phyloP scores from a whole-genome alignment of 2,329 filamentous ascomycete species.

The Aureobasidium subglaciale region DNA sequence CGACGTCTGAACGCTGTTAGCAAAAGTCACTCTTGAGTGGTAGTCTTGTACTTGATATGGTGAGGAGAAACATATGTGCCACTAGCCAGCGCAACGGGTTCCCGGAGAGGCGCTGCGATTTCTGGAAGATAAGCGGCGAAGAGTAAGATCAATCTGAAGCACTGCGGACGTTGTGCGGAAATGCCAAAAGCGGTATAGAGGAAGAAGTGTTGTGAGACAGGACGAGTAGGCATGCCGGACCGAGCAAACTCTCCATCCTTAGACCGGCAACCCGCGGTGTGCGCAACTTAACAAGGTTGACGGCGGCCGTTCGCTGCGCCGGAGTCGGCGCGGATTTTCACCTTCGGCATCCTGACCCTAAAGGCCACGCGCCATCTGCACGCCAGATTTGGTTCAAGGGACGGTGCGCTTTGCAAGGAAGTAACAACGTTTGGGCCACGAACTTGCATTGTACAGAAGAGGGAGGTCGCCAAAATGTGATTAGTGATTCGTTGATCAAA shows the following conservation, averaged over 20 bases:
- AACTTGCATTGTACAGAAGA: conserved; percentile 7
- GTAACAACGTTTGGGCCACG: neutral
- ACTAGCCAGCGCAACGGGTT: neutral
- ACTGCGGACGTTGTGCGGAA: neutral
- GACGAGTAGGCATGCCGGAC: neutral
- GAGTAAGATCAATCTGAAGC: neutral
- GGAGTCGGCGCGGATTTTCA: neutral
- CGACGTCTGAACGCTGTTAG: neutral
- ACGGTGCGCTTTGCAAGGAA: neutral
- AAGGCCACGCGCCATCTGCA: neutral
- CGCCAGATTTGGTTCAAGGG: neutral
- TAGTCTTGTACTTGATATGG: neutral
- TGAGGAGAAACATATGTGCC: neutral
- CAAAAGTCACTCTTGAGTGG: neutral
- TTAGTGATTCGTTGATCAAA: neutral
- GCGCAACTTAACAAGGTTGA: conserved; percentile 7
- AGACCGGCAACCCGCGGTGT: neutral
- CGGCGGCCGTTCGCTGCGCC: conserved; percentile 10
- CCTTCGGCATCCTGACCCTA: conserved; percentile 7
- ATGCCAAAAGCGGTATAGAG: neutral
- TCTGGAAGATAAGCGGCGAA: neutral
- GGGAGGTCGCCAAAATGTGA: neutral
- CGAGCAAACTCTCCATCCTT: neutral
- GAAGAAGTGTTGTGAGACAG: neutral
- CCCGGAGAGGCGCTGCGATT: neutral